Evolutionary conservation across 345 rosid species (phyloP).

Genomic region (Syzygium aromaticum): DNA sequence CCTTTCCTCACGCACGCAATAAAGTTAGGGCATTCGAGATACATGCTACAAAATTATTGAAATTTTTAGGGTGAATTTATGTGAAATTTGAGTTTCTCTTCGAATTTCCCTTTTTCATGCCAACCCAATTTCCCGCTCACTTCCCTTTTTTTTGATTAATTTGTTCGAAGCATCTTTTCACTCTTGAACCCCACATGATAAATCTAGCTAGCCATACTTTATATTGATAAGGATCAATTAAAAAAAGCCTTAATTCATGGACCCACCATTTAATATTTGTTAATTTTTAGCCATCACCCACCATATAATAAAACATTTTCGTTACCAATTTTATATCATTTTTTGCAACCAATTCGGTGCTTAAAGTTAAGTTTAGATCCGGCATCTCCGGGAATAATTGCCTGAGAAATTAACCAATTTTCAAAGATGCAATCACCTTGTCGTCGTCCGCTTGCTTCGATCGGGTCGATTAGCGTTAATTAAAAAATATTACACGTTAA

Average conservation of each 20-base stretch:
- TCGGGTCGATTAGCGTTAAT: background rate
- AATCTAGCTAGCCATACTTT: background rate
- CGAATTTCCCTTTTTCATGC: background rate
- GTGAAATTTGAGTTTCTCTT: background rate
- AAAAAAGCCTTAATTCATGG: background rate
- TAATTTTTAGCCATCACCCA: background rate
- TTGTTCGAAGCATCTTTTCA: background rate
- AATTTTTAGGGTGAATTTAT: background rate
- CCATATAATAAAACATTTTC: background rate
- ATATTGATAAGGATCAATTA: background rate
- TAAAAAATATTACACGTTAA: background rate
- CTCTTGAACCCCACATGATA: background rate
- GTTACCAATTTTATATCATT: background rate
- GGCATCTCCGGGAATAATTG: background rate
- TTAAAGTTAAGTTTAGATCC: background rate
- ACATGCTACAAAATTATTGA: background rate
- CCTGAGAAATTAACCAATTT: background rate
- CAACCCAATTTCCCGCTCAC: background rate
- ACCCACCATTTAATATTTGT: background rate
- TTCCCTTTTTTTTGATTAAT: background rate
- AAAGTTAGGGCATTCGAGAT: no score
- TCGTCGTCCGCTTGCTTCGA: background rate
- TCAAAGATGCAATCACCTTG: background rate
- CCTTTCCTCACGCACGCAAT: no score
- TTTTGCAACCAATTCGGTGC: background rate